A percentile compares a stretch with the other conserved stretches of the same genome.
Evolutionary conservation across 1,284 basidiomycete genomes (phyloP).

Genomic region (Cutaneotrichosporon sp.): DNA sequence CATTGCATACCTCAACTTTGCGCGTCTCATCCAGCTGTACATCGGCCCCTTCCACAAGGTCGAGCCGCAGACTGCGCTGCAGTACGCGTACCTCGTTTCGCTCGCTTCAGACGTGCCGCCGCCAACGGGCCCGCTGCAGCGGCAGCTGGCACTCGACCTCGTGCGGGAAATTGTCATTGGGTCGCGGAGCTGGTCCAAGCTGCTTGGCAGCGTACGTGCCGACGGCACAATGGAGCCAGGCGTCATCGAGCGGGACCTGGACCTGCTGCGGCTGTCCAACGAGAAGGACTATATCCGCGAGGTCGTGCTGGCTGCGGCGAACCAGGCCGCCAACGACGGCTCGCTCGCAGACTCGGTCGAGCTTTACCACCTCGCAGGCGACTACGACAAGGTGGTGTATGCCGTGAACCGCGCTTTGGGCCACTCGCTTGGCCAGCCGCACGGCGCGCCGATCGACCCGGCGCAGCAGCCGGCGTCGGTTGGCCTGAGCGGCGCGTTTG

Average conservation of each 20-base stretch:
- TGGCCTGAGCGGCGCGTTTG: slow-evolving; percentile 36
- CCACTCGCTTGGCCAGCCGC: slow-evolving; percentile 66
- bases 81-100: slow-evolving; percentile 89
- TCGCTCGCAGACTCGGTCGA: slow-evolving; percentile 87
- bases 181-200: slow-evolving; percentile 72
- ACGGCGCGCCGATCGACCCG: slow-evolving; percentile 11
- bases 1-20: slow-evolving; percentile 60
- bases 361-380: slow-evolving; percentile 89
- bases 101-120: slow-evolving; percentile 64
- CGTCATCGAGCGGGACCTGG: slow-evolving; percentile 74
- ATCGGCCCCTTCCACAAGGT: slow-evolving; percentile 83
- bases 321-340: slow-evolving; percentile 61
- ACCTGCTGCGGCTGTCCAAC: slow-evolving; percentile 69
- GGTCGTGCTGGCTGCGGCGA: slow-evolving; percentile 76
- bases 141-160: slow-evolving; percentile 78
- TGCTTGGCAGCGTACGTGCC: slow-evolving; percentile 81
- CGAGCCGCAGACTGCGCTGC: slow-evolving; percentile 87
- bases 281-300: slow-evolving; percentile 69
- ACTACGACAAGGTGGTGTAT: slow-evolving; percentile 79
- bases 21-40: slow-evolving; percentile 86
- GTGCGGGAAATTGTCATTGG: slow-evolving; percentile 82
- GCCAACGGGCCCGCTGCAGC: slow-evolving; percentile 70
- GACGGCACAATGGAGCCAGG: slow-evolving; percentile 89
- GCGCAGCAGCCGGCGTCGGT: slow-evolving; percentile 12
- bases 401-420: slow-evolving; percentile 86